phyloP scores from a whole-genome alignment of 2,329 filamentous ascomycete genomes.

The Diaporthe aspalathi region DNA sequence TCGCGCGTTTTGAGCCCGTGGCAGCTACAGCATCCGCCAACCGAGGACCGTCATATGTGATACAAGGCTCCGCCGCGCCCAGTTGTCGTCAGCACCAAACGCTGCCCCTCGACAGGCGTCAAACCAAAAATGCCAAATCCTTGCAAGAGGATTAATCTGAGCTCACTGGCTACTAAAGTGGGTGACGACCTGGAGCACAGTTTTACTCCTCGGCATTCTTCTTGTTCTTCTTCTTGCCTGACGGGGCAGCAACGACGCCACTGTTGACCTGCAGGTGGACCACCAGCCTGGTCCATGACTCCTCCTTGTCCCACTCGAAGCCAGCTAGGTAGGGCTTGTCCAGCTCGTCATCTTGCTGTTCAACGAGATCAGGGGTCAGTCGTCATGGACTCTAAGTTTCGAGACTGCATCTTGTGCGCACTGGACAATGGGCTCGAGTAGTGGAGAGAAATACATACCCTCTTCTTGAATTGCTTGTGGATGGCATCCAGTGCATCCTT shows the following conservation, averaged over 20 bases:
- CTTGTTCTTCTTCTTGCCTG: conserved; percentile 67
- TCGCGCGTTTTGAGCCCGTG: background rate
- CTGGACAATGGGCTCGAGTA: background rate
- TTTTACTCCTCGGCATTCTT: conserved; percentile 53
- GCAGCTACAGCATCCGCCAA: background rate
- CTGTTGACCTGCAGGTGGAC: conserved; percentile 84
- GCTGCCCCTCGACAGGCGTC: background rate
- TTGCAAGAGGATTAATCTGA: conserved; percentile 43
- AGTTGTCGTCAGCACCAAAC: background rate
- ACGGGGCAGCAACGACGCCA: conserved; percentile 51
- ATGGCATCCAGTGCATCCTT: conserved; percentile 97
- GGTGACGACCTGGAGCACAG: conserved; percentile 49
- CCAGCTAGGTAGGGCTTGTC: conserved; percentile 88
- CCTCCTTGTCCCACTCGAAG: conserved; percentile 96
- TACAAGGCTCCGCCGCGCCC: background rate
- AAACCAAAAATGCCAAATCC: background rate
- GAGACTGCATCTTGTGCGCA: background rate
- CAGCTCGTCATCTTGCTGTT: conserved; percentile 89
- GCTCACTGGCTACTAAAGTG: background rate
- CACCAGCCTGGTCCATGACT: conserved; percentile 87
- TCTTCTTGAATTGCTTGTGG: conserved; percentile 96
- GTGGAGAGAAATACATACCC: conserved; percentile 67
- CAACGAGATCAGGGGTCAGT: conserved; percentile 37
- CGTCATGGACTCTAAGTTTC: background rate
- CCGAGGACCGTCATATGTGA: background rate